Evolutionary conservation across 2,329 filamentous ascomycete genomes (phyloP).

Genomic region (Rutstroemia sp.): DNA sequence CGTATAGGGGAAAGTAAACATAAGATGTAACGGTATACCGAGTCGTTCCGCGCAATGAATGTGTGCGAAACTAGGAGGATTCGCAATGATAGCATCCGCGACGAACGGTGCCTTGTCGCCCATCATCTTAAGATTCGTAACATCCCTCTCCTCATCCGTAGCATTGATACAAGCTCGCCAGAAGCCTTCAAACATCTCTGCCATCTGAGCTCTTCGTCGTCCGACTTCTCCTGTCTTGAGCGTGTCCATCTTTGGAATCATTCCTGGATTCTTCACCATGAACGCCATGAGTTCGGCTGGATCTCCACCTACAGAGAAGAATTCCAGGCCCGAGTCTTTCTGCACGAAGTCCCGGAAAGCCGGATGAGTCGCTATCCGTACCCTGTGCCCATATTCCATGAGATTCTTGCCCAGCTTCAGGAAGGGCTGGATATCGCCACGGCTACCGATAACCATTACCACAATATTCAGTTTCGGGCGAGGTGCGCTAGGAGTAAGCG

Average conservation of each 20-base stretch:
- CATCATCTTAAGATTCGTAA: slow-evolving; percentile 57
- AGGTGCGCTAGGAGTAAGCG: slow-evolving; percentile 7
- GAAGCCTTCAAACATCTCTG: slow-evolving; percentile 76
- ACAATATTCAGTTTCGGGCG: slow-evolving; percentile 57
- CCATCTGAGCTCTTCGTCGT: slow-evolving; percentile 60
- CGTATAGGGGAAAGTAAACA: slow-evolving; percentile 84
- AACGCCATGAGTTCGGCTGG: slow-evolving; percentile 79
- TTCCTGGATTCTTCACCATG: slow-evolving; percentile 73
- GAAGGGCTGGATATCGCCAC: slow-evolving; percentile 77
- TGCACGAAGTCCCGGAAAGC: slow-evolving; percentile 71
- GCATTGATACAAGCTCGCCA: slow-evolving; percentile 72
- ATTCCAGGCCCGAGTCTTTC: slow-evolving; percentile 65
- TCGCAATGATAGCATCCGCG: slow-evolving; percentile 77
- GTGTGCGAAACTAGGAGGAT: slow-evolving; percentile 72
- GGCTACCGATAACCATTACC: slow-evolving; percentile 74
- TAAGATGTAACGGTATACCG: slow-evolving; percentile 71
- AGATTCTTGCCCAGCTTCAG: slow-evolving; percentile 66
- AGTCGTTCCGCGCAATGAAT: slow-evolving; percentile 73
- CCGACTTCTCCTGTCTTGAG: slow-evolving; percentile 68
- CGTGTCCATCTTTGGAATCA: slow-evolving; percentile 67
- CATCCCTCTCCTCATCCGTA: slow-evolving; percentile 60
- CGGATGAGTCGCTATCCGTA: slow-evolving; percentile 72
- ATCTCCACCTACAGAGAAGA: slow-evolving; percentile 74
- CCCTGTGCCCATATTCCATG: slow-evolving; percentile 65
- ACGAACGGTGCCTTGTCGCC: slow-evolving; percentile 53